phyloP scores from a whole-genome alignment of 2,329 filamentous ascomycete species.

The Bertia moriformis region DNA sequence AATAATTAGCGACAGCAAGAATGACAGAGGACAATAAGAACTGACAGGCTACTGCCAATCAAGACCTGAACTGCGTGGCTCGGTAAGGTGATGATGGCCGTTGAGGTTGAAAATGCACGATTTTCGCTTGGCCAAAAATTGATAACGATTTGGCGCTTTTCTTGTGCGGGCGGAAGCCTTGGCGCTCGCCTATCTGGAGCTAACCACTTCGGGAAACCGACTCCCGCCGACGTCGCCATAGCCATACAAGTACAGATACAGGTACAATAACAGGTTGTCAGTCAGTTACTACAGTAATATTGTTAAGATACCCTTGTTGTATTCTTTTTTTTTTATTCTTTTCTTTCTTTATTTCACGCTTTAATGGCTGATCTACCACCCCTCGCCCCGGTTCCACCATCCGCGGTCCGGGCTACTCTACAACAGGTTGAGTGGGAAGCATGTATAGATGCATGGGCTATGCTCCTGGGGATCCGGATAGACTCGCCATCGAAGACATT shows the following conservation, averaged over 20 bases:
- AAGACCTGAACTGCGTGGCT: constrained; percentile 63
- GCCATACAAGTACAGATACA: too few relatives aligned
- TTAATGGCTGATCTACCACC: constrained; percentile 43
- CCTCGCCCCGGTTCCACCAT: constrained; percentile 64
- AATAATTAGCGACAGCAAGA: too few relatives aligned
- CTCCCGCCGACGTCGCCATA: too few relatives aligned
- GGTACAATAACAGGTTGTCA: too few relatives aligned
- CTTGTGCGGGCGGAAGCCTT: constrained; percentile 7
- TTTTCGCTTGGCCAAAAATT: not conserved
- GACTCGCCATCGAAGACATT: constrained; percentile 43
- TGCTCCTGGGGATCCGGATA: constrained; percentile 52
- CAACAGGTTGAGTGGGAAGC: constrained; percentile 60
- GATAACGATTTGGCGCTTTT: too few relatives aligned
- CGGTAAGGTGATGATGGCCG: constrained; percentile 69
- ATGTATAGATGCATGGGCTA: constrained; percentile 64
- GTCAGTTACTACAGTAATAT: too few relatives aligned
- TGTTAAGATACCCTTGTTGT: constrained; percentile 1
- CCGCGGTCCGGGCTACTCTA: constrained; percentile 51
- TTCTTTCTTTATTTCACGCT: not conserved
- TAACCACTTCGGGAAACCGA: constrained; percentile 13
- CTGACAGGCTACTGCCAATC: constrained; percentile 35
- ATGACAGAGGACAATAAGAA: not conserved
- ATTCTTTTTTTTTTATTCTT: not conserved
- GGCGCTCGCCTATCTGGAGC: constrained; percentile 19
- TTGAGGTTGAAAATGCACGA: constrained; percentile 7